Conservation (phyloP, 2,329 filamentous ascomycete species). For the Thelonectria rubi region DNA sequence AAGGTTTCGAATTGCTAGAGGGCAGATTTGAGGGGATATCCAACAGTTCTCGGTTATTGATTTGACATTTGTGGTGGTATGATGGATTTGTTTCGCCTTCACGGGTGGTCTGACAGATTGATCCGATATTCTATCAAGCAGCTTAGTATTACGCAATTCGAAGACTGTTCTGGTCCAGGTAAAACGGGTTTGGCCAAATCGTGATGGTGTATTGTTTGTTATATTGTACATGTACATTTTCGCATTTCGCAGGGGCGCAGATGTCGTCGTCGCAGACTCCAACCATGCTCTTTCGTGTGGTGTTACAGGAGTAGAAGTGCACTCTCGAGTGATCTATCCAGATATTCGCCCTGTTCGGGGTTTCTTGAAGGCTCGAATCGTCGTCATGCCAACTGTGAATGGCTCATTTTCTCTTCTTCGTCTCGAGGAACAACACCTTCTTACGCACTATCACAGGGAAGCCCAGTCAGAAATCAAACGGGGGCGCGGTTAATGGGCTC, state of each 20-base stretch:
- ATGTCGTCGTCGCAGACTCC: constrained; percentile 43
- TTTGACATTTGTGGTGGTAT: neutral
- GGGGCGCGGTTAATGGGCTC: neutral
- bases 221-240: constrained; percentile 41
- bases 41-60: neutral
- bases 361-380: constrained; percentile 26
- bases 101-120: neutral
- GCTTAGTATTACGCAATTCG: neutral
- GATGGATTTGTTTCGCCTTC: neutral
- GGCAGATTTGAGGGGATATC: neutral
- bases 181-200: neutral
- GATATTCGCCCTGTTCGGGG: constrained; percentile 8
- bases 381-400: constrained; percentile 16
- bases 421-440: constrained; percentile 94
- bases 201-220: constrained; percentile 25
- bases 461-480: constrained; percentile 10
- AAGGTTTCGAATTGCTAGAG: neutral
- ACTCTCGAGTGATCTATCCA: constrained; percentile 25
- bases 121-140: neutral
- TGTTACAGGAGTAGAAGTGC: constrained; percentile 41
- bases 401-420: constrained; percentile 76
- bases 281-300: constrained; percentile 41
- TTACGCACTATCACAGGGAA: constrained; percentile 74
- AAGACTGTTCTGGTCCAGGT: neutral
- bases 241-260: constrained; percentile 33